phyloP scores from a whole-genome alignment of 495 filamentous ascomycete genomes.

The Aspergillus taichungensis region DNA sequence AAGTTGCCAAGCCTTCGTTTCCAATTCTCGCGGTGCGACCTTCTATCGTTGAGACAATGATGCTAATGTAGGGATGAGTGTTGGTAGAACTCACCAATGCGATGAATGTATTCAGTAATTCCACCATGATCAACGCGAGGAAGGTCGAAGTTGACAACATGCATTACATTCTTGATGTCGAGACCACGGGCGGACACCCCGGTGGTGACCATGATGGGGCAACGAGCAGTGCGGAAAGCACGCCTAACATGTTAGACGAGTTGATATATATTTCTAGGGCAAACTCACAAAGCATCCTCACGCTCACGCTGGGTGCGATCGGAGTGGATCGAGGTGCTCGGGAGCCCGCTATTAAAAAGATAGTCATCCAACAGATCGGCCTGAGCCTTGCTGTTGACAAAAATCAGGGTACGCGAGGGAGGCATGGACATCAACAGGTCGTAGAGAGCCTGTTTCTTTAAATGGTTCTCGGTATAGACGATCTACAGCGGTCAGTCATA shows the following conservation, averaged over 20 bases:
- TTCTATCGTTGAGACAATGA: conserved; percentile 20
- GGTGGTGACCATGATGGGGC: conserved; percentile 77
- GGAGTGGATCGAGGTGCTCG: conserved; percentile 76
- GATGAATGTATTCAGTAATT: conserved; percentile 88
- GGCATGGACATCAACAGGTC: conserved; percentile 61
- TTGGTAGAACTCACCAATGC: conserved; percentile 59
- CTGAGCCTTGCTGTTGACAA: conserved; percentile 69
- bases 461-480: conserved; percentile 47
- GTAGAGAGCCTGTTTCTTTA: conserved; percentile 62
- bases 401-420: conserved; percentile 78
- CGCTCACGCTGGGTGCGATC: conserved; percentile 87
- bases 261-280: too few species aligned
- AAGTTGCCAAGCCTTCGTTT: conserved; percentile 74
- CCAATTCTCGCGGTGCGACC: conserved; percentile 93
- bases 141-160: conserved; percentile 90
- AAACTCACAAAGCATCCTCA: conserved; percentile 75
- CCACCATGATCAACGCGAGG: conserved; percentile 64
- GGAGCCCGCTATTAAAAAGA: conserved; percentile 68
- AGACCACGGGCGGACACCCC: conserved; percentile 83
- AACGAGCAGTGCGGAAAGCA: conserved; percentile 63
- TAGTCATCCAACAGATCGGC: conserved; percentile 83
- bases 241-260: conserved; percentile 37
- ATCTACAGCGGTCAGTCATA: conserved; percentile 28
- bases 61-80: conserved; percentile 3
- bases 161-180: conserved; percentile 76